These are phyloP conservation scores for Fusarium buharicum DNA, from an alignment of 2,329 filamentous ascomycete genomes.

Conservation along the genomic window DNA sequence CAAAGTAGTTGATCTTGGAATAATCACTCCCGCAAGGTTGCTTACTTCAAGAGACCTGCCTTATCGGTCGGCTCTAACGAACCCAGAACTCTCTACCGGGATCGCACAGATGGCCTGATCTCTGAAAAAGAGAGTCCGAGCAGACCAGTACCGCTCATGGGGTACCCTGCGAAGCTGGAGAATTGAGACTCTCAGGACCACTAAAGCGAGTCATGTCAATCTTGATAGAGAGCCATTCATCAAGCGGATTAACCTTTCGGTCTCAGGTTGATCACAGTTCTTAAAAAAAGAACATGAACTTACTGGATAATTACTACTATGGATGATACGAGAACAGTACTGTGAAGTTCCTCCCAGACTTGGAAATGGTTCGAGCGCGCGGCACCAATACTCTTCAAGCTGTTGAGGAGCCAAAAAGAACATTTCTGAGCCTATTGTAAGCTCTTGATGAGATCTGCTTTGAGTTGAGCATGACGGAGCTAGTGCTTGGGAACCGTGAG, in stretches of 20 bases:
- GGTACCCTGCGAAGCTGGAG: constrained; percentile 24
- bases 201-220: constrained; percentile 31
- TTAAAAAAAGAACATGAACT: neutral
- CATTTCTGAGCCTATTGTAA: constrained; percentile 39
- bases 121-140: constrained; percentile 12
- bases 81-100: constrained; percentile 23
- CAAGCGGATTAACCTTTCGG: constrained; percentile 33
- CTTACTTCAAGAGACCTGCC: constrained; percentile 37
- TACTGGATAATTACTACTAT: constrained; percentile 40
- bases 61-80: constrained; percentile 27
- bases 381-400: constrained; percentile 27
- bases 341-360: neutral
- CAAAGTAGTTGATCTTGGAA: constrained; percentile 35
- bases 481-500: constrained; percentile 29
- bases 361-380: constrained; percentile 42
- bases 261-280: fast-evolving
- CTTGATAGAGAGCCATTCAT: constrained; percentile 39
- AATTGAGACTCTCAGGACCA: constrained; percentile 34
- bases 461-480: constrained; percentile 34
- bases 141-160: constrained; percentile 23
- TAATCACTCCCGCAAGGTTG: constrained; percentile 37
- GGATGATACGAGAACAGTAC: constrained; percentile 3
- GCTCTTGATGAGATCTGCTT: constrained; percentile 34
- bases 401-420: constrained; percentile 21
- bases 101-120: constrained; percentile 21